Evolutionary conservation across 768 basidiomycete species (phyloP).

Genomic region (Serendipita sp.): DNA sequence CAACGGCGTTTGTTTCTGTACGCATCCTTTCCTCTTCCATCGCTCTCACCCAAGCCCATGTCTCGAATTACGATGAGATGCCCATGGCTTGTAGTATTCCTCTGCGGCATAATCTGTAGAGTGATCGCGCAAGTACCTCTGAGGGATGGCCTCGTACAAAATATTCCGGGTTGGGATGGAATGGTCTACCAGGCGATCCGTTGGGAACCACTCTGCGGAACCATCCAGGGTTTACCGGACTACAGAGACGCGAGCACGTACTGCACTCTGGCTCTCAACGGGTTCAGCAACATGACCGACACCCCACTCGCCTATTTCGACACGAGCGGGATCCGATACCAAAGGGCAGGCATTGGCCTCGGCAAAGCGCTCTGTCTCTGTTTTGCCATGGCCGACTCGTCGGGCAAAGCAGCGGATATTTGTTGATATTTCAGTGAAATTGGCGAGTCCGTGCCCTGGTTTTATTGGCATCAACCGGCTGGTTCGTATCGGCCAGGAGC

Average conservation of each 20-base stretch:
- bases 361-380: not conserved
- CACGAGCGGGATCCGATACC: not conserved
- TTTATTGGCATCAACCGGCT: not conserved
- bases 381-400: not conserved
- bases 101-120: no score
- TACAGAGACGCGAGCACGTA: not conserved
- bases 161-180: not conserved
- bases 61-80: no score
- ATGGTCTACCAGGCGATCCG: not conserved
- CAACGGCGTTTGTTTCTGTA: no score
- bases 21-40: no score
- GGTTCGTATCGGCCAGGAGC: not conserved
- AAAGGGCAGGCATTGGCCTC: not conserved
- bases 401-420: not conserved
- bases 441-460: not conserved
- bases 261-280: not conserved
- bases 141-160: not conserved
- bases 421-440: not conserved
- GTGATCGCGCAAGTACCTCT: no score
- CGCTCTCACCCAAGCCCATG: no score
- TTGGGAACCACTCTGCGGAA: not conserved
- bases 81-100: no score
- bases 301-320: not conserved
- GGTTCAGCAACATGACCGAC: not conserved
- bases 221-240: not conserved